Conservation (phyloP, 2,329 filamentous ascomycete genomes). For the Sporothrix dimorphospora region DNA sequence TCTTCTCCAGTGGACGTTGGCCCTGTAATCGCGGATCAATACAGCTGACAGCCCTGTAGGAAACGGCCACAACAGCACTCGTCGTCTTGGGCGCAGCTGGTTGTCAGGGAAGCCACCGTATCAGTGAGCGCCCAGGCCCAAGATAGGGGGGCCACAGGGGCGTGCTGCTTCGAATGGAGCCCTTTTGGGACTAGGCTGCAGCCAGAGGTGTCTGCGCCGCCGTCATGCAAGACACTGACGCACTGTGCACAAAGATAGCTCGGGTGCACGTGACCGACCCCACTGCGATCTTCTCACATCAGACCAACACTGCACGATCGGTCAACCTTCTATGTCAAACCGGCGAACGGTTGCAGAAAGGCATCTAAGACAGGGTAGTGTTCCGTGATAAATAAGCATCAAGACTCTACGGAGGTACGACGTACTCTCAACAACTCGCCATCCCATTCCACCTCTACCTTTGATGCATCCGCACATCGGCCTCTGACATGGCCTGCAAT, state of each 20-base stretch:
- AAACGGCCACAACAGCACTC: background rate
- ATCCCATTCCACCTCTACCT: too few relatives aligned
- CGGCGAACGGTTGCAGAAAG: background rate
- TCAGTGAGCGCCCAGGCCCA: constrained; percentile 22
- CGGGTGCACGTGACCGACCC: constrained; percentile 11
- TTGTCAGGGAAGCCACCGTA: constrained; percentile 29
- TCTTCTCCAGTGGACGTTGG: background rate
- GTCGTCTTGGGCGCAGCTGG: constrained; percentile 15
- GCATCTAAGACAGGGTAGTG: background rate
- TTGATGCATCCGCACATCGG: background rate
- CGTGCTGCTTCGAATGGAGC: background rate
- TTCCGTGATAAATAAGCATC: too few relatives aligned
- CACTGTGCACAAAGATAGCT: constrained; percentile 8
- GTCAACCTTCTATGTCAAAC: background rate
- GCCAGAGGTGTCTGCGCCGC: background rate
- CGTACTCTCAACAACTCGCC: too few relatives aligned
- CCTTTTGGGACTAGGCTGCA: constrained; percentile 20
- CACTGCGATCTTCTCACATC: background rate
- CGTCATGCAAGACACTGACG: constrained; percentile 16
- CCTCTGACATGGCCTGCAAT: too few relatives aligned
- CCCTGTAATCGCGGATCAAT: constrained; percentile 16
- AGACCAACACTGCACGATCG: background rate
- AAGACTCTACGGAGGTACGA: too few relatives aligned
- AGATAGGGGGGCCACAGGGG: constrained; percentile 6
- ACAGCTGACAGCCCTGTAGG: constrained; percentile 3